Evolutionary conservation across 352 stramenopile genomes (phyloP).

Genomic region (Pythium graminicola): DNA sequence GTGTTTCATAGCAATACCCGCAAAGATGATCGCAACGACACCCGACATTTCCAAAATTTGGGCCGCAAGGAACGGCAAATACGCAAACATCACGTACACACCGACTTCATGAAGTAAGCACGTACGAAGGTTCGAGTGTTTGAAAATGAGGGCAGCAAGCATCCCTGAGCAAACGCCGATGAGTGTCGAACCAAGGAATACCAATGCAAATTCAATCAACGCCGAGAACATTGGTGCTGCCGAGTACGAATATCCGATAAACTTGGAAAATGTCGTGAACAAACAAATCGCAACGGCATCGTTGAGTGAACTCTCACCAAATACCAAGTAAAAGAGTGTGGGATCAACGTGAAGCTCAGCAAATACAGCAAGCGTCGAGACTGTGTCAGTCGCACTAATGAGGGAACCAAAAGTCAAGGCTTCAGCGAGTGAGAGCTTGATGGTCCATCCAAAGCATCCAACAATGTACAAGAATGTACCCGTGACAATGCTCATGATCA

Average conservation of each 20-base stretch:
- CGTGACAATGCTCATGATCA: constrained; percentile 85
- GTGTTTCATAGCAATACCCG: constrained; percentile 87
- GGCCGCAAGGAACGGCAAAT: constrained; percentile 69
- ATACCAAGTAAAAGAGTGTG: constrained; percentile 93
- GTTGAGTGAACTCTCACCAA: constrained; percentile 93
- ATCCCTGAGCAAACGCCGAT: constrained; percentile 84
- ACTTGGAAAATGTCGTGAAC: constrained; percentile 90
- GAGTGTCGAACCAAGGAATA: constrained; percentile 84
- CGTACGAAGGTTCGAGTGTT: constrained; percentile 84
- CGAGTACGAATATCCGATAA: constrained; percentile 85
- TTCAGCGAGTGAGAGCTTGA: constrained; percentile 83
- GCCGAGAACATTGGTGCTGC: constrained; percentile 70
- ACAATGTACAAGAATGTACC: constrained; percentile 69
- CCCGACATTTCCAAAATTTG: constrained; percentile 80
- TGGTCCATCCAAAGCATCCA: constrained; percentile 51
- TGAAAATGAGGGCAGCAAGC: constrained; percentile 85
- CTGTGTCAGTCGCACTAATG: constrained; percentile 91
- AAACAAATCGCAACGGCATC: constrained; percentile 92
- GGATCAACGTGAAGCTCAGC: constrained; percentile 86
- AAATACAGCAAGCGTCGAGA: constrained; percentile 90
- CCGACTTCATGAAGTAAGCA: constrained; percentile 85
- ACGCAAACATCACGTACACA: constrained; percentile 85
- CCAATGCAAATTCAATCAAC: constrained; percentile 85
- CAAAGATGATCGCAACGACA: constrained; percentile 93
- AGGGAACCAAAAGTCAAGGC: constrained; percentile 88